A percentile compares a stretch with the other conserved stretches of the same genome.
These are phyloP conservation scores for Cordyceps farinosa DNA, from an alignment of 2,329 filamentous ascomycete species.

Conservation along the genomic window DNA sequence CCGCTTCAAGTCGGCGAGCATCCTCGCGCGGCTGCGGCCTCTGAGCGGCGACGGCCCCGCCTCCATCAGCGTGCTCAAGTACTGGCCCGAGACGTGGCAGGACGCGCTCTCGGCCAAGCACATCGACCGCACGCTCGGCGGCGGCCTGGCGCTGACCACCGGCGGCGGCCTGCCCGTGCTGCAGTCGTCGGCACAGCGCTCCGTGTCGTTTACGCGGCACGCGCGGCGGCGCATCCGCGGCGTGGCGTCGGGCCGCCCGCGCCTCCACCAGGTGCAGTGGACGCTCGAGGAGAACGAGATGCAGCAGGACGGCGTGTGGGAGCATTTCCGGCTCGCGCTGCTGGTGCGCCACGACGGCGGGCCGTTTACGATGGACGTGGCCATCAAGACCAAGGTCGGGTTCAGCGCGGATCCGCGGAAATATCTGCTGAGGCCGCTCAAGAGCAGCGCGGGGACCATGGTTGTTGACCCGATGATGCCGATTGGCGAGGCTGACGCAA, in stretches of 20 bases:
- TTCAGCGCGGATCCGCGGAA: conserved; percentile 12
- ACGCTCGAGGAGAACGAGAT: conserved; percentile 9
- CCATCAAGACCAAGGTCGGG: conserved; percentile 10
- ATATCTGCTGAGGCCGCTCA: conserved; percentile 2
- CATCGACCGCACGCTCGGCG: not conserved
- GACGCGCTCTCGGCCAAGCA: not conserved
- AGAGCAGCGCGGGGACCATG: not conserved
- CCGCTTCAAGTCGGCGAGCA: conserved; percentile 11
- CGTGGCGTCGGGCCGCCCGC: conserved; percentile 1
- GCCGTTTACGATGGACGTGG: conserved; percentile 2
- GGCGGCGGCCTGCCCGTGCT: not conserved
- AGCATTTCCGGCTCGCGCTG: conserved; percentile 9
- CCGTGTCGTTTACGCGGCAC: conserved; percentile 3
- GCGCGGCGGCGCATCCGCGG: conserved; percentile 1
- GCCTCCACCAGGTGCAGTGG: conserved; percentile 8
- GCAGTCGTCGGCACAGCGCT: conserved; percentile 3
- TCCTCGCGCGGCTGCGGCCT: conserved; percentile 3
- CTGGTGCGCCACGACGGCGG: conserved; percentile 10
- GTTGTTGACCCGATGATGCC: not conserved
- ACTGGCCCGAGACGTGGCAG: conserved; percentile 3
- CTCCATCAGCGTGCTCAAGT: conserved; percentile 8
- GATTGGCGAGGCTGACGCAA: not conserved
- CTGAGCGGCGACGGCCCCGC: not conserved
- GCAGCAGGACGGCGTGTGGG: conserved; percentile 11
- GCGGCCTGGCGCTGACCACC: not conserved